Conservation (phyloP, 2,329 filamentous ascomycete genomes). For the Fusarium chaquense region DNA sequence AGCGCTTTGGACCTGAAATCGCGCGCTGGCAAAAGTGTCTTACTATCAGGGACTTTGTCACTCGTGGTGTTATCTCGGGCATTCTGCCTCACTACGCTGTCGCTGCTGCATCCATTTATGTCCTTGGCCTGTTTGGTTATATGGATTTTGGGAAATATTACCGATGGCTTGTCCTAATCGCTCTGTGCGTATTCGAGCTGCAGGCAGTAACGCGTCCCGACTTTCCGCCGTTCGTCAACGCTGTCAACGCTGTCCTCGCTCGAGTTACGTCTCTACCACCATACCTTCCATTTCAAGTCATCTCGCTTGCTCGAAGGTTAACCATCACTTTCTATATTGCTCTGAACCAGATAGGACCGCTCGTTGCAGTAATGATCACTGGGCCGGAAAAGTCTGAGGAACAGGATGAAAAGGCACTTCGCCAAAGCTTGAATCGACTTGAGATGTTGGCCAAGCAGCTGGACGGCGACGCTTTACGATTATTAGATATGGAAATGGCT, state of each 20-base stretch:
- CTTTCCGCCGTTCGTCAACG: slow-evolving; percentile 60
- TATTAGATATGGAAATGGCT: slow-evolving; percentile 82
- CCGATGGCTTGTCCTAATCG: slow-evolving; percentile 69
- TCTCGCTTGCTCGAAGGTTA: slow-evolving; percentile 79
- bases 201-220: slow-evolving; percentile 66
- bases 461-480: slow-evolving; percentile 75
- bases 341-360: slow-evolving; percentile 81
- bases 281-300: slow-evolving; percentile 86
- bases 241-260: slow-evolving; percentile 60
- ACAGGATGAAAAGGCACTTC: slow-evolving; percentile 62
- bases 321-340: slow-evolving; percentile 86
- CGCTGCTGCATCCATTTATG: slow-evolving; percentile 69
- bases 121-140: slow-evolving; percentile 74
- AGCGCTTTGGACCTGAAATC: slow-evolving; percentile 84
- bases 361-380: slow-evolving; percentile 60
- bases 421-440: slow-evolving; percentile 76
- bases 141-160: slow-evolving; percentile 75
- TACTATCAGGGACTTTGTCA: slow-evolving; percentile 79
- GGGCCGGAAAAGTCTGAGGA: slow-evolving; percentile 42
- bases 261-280: slow-evolving; percentile 63
- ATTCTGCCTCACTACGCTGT: slow-evolving; percentile 71
- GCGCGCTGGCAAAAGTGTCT: slow-evolving; percentile 73
- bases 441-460: slow-evolving; percentile 69
- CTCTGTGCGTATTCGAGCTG: slow-evolving; percentile 68
- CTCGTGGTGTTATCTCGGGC: slow-evolving; percentile 69